Evolutionary conservation across 345 rosid species (phyloP).

Genomic region (Hypericum perforatum): DNA sequence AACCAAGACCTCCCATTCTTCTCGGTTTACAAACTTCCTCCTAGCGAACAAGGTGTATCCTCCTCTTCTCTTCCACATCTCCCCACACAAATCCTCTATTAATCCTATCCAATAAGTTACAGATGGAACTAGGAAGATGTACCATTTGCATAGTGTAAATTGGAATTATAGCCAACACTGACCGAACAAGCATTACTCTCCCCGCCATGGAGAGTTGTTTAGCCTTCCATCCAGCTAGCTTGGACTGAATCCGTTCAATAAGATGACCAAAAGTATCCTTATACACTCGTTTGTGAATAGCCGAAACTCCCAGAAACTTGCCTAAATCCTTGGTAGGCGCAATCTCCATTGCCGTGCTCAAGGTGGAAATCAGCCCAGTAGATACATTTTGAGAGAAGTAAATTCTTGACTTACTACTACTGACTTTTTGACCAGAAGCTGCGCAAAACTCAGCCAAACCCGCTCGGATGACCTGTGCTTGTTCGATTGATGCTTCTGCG

Average conservation of each 20-base stretch:
- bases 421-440: neutral
- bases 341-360: neutral
- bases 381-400: neutral
- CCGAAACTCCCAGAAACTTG: neutral
- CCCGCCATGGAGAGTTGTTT: neutral
- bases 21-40: neutral
- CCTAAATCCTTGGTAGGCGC: neutral
- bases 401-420: neutral
- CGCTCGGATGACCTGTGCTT: neutral
- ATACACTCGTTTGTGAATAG: neutral
- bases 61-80: too few relatives aligned
- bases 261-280: neutral
- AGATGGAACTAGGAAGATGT: too few relatives aligned
- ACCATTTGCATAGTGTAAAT: neutral
- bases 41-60: neutral
- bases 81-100: too few relatives aligned
- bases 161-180: neutral
- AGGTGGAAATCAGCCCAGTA: neutral
- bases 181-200: neutral
- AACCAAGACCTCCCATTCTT: neutral
- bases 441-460: neutral
- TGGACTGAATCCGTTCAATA: neutral
- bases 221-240: neutral
- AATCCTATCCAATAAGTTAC: too few relatives aligned
- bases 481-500: neutral